Evolutionary conservation across 371 early-diverging fungal species (phyloP), one percentile per base, ranked within the genome.

Genomic region (Mucor piriformis): DNA sequence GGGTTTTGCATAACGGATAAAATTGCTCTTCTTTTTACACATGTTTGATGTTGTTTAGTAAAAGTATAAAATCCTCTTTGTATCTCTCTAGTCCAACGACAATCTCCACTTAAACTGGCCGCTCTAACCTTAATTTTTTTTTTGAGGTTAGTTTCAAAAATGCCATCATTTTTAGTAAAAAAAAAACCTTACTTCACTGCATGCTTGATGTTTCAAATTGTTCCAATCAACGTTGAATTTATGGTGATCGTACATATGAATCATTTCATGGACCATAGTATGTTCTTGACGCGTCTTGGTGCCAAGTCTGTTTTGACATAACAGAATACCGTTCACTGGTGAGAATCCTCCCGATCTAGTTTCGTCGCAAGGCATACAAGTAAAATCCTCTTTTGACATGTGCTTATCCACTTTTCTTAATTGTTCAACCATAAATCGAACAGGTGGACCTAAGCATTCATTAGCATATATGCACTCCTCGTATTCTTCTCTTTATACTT

Each of bases 191-290:
- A 87, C 84, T 67, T 92, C 96, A 24, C 94, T 85, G 69, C 98
- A 98, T 2, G 98, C 98, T 64, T 93, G 91, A 67, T 97, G 96
- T 38, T 86, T 83, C 55, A 91, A 77, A 64, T 94, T 91, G 54
- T 72, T 77, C 92, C 93, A 93, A 59, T 95, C 88, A 6, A 95
- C 76, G 44, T 90, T 87, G 64, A 90, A 91, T 59, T 86, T 85
- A 60, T 87, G 89, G 64, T 92, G 87, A 65, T 97, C 97, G 69
- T 90, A 96, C 56, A 95, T 94, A 72, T 97, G 97, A n/a, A 97
- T 82, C 83, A 95, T 90, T 73, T 97, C 97, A 70, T 97, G 97
- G 3, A 91, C 93, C 83, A 97, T 88, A 0, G 95, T 94, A 40
- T 90, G 91, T 67, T 94, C 95, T 78, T 90, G 80, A 63, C 90